These are phyloP conservation scores for Plasmodium vivax DNA, from an alignment of 169 alveolate genomes.

Conservation along the genomic window DNA sequence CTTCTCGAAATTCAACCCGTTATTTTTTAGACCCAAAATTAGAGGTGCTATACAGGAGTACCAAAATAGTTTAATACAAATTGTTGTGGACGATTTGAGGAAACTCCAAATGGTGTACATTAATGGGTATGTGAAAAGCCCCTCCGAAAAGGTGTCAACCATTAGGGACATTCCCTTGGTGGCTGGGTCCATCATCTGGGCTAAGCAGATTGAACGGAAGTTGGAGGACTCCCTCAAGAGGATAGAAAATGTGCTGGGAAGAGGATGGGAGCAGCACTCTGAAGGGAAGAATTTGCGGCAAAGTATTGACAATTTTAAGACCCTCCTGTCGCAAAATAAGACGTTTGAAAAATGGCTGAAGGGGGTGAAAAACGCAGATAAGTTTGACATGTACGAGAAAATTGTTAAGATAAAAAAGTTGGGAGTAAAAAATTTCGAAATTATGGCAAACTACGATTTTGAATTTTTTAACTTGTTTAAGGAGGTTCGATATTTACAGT, in stretches of 20 bases:
- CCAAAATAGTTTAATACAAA: slow-evolving; percentile 93
- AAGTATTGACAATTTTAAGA: slow-evolving; percentile 92
- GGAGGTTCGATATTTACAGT: slow-evolving; percentile 86
- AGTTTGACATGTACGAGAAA: slow-evolving; percentile 72
- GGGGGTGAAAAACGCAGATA: slow-evolving; percentile 63
- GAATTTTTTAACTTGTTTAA: slow-evolving; percentile 76
- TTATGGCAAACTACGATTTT: slow-evolving; percentile 79
- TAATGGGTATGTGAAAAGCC: slow-evolving; percentile 91
- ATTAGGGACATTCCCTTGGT: slow-evolving; percentile 95
- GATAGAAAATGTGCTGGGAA: slow-evolving; percentile 93
- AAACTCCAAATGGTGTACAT: slow-evolving; percentile 91
- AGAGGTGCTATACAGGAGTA: slow-evolving; percentile 97
- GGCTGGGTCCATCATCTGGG: slow-evolving; percentile 97
- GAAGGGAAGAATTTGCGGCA: slow-evolving; percentile 94
- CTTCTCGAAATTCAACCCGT: slow-evolving; percentile 94
- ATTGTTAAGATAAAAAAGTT: slow-evolving; percentile 60
- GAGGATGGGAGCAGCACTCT: slow-evolving; percentile 94
- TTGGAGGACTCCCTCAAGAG: slow-evolving; percentile 87
- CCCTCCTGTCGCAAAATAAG: slow-evolving; percentile 86
- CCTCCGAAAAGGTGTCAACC: slow-evolving; percentile 90
- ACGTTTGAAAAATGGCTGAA: slow-evolving; percentile 77
- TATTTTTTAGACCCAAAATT: slow-evolving; percentile 96
- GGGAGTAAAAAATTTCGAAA: slow-evolving; percentile 75
- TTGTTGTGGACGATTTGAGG: slow-evolving; percentile 92
- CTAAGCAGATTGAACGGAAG: slow-evolving; percentile 90